Conservation (phyloP, 306 rosid genomes). For the Nissolia schottii region DNA sequence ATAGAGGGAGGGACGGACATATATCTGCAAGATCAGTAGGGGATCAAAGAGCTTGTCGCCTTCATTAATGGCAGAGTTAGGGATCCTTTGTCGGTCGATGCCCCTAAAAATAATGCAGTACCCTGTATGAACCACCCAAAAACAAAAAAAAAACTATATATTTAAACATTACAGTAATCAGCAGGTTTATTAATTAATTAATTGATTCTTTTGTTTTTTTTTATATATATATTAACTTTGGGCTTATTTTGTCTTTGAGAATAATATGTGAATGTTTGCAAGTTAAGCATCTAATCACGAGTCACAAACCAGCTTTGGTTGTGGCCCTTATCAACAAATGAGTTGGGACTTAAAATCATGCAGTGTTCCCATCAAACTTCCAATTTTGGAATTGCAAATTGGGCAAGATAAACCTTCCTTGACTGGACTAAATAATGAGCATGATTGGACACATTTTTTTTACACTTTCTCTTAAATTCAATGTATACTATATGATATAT, state of each 20-base stretch:
- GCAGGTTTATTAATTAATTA: neutral
- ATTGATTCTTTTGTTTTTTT: neutral
- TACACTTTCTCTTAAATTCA: slow-evolving; percentile 14
- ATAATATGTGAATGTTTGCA: slow-evolving; percentile 18
- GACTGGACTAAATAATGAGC: slow-evolving; percentile 59
- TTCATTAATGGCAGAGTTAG: slow-evolving; percentile 70
- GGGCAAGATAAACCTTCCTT: slow-evolving; percentile 55
- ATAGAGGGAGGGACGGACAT: too few species aligned
- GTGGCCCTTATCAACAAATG: slow-evolving; percentile 31
- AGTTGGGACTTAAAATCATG: slow-evolving; percentile 32
- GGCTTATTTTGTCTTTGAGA: slow-evolving; percentile 11
- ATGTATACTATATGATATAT: neutral
- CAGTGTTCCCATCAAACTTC: slow-evolving; percentile 51
- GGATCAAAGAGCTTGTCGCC: slow-evolving; percentile 78
- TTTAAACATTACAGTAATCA: too few species aligned
- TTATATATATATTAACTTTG: neutral
- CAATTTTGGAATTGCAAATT: slow-evolving; percentile 35
- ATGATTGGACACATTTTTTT: slow-evolving; percentile 36
- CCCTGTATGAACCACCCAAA: slow-evolving; percentile 1
- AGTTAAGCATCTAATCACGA: slow-evolving; percentile 39
- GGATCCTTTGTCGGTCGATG: slow-evolving; percentile 67
- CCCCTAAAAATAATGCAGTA: slow-evolving; percentile 21
- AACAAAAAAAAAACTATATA: too few species aligned
- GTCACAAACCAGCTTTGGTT: slow-evolving; percentile 25
- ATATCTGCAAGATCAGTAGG: slow-evolving; percentile 64